phyloP scores from a whole-genome alignment of 495 filamentous ascomycete genomes.

The Trypethelium eluteriae region DNA sequence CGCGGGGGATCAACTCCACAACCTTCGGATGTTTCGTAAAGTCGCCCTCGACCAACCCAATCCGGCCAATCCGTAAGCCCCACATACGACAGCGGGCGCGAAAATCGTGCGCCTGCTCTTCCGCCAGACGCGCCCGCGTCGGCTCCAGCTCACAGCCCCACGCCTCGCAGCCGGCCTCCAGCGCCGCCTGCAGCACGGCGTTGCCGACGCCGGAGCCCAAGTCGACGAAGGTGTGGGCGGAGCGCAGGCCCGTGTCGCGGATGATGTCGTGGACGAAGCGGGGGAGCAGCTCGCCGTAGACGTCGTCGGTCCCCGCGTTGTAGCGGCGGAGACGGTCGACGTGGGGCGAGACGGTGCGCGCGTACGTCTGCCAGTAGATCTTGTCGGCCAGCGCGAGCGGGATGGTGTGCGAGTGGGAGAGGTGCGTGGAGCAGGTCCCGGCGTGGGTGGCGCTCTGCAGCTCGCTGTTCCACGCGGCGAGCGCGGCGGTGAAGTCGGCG shows the following conservation, averaged over 20 bases:
- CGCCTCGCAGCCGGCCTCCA: slow-evolving; percentile 87
- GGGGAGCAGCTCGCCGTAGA: slow-evolving; percentile 87
- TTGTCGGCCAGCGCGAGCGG: slow-evolving; percentile 63
- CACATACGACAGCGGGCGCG: slow-evolving; percentile 74
- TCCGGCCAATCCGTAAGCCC: slow-evolving; percentile 72
- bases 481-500: slow-evolving; percentile 56
- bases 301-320: slow-evolving; percentile 78
- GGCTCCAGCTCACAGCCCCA: slow-evolving; percentile 93
- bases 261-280: slow-evolving; percentile 75
- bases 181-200: slow-evolving; percentile 86
- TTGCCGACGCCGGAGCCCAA: slow-evolving; percentile 93
- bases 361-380: slow-evolving; percentile 82
- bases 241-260: slow-evolving; percentile 66
- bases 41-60: slow-evolving; percentile 75
- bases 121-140: slow-evolving; percentile 30
- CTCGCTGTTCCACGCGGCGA: slow-evolving; percentile 66
- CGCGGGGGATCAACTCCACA: slow-evolving; percentile 61
- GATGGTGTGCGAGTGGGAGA: slow-evolving; percentile 58
- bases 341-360: slow-evolving; percentile 81
- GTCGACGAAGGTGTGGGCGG: slow-evolving; percentile 81
- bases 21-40: slow-evolving; percentile 71
- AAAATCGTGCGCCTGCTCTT: slow-evolving; percentile 53
- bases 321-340: slow-evolving; percentile 76
- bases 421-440: slow-evolving; percentile 60
- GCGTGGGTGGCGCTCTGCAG: slow-evolving; percentile 31